Evolutionary conservation across 2,329 filamentous ascomycete species (phyloP).

Genomic region (Verticillium zaregamsianum): DNA sequence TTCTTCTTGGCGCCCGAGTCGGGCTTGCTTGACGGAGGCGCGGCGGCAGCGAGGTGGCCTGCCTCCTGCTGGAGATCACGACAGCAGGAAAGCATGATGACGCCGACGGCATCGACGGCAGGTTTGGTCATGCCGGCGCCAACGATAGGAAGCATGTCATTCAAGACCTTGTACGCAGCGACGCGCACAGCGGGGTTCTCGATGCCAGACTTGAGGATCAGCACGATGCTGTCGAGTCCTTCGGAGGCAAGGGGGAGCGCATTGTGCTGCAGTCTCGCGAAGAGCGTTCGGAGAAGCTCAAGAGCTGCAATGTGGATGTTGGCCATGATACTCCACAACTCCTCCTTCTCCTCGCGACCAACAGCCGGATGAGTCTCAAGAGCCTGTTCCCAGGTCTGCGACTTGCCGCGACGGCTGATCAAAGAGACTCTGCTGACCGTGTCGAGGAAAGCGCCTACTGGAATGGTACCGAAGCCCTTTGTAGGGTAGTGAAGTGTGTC

Average conservation of each 20-base stretch:
- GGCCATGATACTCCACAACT: constrained; percentile 70
- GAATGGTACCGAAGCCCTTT: constrained; percentile 60
- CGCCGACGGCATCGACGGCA: constrained; percentile 57
- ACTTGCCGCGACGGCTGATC: constrained; percentile 50
- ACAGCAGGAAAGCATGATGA: constrained; percentile 66
- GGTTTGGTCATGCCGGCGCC: constrained; percentile 66
- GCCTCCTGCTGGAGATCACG: constrained; percentile 62
- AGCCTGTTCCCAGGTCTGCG: constrained; percentile 41
- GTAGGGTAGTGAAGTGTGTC: constrained; percentile 62
- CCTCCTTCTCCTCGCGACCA: constrained; percentile 75
- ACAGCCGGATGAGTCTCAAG: constrained; percentile 69
- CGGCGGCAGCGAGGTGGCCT: constrained; percentile 40
- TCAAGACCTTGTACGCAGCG: constrained; percentile 56
- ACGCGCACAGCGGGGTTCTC: constrained; percentile 51
- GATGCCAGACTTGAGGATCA: constrained; percentile 61
- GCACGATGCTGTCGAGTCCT: constrained; percentile 66
- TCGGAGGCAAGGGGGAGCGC: constrained; percentile 58
- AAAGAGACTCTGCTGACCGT: constrained; percentile 66
- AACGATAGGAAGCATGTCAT: constrained; percentile 52
- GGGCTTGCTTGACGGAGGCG: constrained; percentile 20
- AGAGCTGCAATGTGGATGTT: constrained; percentile 70
- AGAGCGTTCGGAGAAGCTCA: constrained; percentile 52
- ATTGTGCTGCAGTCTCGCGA: constrained; percentile 53
- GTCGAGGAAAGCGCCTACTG: constrained; percentile 64
- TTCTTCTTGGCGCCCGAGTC: constrained; percentile 31